Evolutionary conservation across 2,329 filamentous ascomycete genomes (phyloP).

Genomic region (Clarireedia sp.): DNA sequence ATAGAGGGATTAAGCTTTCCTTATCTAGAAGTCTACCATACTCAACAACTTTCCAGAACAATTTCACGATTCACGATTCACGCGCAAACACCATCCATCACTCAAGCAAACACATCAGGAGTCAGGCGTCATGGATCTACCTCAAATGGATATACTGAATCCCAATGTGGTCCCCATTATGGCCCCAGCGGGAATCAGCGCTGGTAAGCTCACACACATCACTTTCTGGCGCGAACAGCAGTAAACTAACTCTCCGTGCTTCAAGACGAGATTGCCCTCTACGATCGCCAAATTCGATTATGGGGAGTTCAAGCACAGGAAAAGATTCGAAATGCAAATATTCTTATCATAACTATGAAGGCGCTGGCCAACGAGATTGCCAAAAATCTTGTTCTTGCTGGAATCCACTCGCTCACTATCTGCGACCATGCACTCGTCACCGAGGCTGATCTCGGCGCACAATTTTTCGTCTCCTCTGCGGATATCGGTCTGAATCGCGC

Average conservation of each 20-base stretch:
- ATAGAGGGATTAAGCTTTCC: not conserved
- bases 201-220: constrained; percentile 26
- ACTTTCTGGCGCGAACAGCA: not conserved
- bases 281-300: constrained; percentile 92
- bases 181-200: constrained; percentile 28
- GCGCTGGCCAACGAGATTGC: constrained; percentile 89
- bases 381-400: constrained; percentile 93
- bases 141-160: not conserved
- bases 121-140: not conserved
- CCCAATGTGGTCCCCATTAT: constrained; percentile 5
- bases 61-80: not conserved
- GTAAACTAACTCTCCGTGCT: not conserved
- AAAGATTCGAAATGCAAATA: constrained; percentile 79
- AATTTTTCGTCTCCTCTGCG: constrained; percentile 67
- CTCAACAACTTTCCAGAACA: not conserved
- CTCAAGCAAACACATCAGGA: not conserved
- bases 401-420: constrained; percentile 83
- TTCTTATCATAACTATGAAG: constrained; percentile 81
- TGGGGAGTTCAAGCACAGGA: constrained; percentile 96
- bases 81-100: not conserved
- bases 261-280: constrained; percentile 88
- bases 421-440: constrained; percentile 70
- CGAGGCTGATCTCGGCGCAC: constrained; percentile 70
- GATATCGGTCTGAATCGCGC: constrained; percentile 80
- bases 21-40: no score